A percentile compares a stretch with the other conserved stretches of the same genome.
Evolutionary conservation across 331 rosid genomes (phyloP).

Genomic region (Arachis monticola): DNA sequence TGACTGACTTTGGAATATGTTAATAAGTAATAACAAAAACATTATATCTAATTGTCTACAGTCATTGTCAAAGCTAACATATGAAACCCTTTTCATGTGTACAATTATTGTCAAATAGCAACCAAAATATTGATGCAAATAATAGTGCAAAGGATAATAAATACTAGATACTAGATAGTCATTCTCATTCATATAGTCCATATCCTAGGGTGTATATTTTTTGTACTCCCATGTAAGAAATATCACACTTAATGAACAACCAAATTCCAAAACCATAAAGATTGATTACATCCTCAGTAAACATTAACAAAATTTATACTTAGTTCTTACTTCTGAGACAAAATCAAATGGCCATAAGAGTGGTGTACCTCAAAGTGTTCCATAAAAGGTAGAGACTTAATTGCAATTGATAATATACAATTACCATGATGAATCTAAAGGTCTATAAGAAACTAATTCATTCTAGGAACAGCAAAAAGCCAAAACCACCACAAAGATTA

Average conservation of each 20-base stretch:
- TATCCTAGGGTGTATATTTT: background rate
- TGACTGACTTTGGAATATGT: background rate
- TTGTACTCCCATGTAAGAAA: constrained; percentile 12
- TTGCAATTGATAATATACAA: no score
- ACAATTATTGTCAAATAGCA: background rate
- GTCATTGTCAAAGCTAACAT: background rate
- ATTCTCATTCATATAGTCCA: background rate
- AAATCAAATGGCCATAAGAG: no score
- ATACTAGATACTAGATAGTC: background rate
- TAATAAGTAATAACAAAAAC: no score
- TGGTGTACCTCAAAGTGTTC: background rate
- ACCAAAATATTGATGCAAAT: constrained; percentile 1
- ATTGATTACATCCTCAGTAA: constrained; percentile 11
- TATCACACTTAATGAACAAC: background rate
- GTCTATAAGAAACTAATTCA: background rate
- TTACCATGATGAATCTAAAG: background rate
- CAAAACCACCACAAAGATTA: background rate
- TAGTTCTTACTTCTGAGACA: background rate
- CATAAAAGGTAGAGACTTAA: background rate
- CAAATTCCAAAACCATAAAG: background rate
- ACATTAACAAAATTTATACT: background rate
- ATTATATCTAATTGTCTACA: background rate
- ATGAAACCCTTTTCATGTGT: background rate
- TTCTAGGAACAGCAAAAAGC: background rate
- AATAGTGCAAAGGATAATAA: background rate